Conservation (phyloP, 129 eudicot genomes). For the Saussurea involucrata region DNA sequence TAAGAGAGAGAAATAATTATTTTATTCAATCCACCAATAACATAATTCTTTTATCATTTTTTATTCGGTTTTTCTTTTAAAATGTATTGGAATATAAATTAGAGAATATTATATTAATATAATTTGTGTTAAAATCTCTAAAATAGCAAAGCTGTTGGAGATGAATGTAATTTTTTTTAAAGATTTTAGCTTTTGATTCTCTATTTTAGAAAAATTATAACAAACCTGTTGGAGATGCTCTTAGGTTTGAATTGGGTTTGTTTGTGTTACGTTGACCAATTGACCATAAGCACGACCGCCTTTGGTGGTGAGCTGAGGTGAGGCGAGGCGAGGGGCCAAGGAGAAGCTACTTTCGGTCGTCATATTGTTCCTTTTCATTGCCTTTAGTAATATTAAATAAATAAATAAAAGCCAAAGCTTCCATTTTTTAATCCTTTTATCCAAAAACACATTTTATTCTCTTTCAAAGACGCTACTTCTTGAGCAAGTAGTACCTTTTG, state of each 20-base stretch:
- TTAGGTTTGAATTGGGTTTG: background rate
- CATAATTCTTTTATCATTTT: too few species aligned
- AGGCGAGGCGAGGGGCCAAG: background rate
- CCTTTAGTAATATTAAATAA: slow-evolving; percentile 9
- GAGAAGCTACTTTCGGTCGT: background rate
- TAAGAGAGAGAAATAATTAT: too few species aligned
- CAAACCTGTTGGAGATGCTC: too few species aligned
- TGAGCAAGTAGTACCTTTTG: background rate
- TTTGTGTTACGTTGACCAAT: background rate
- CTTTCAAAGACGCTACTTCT: background rate
- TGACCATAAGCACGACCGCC: background rate
- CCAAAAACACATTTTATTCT: background rate
- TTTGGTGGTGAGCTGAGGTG: background rate
- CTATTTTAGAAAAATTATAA: too few species aligned
- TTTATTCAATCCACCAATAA: too few species aligned
- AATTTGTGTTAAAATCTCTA: too few species aligned
- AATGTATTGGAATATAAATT: too few species aligned
- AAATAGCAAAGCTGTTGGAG: too few species aligned
- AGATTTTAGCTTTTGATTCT: too few species aligned
- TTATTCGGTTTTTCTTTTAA: too few species aligned
- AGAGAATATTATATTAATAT: too few species aligned
- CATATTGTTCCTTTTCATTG: background rate
- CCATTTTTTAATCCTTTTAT: background rate
- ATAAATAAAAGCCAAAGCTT: background rate
- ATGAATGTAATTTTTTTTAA: too few species aligned